phyloP scores from a whole-genome alignment of 352 stramenopile genomes.

The Phytophthora vignae region DNA sequence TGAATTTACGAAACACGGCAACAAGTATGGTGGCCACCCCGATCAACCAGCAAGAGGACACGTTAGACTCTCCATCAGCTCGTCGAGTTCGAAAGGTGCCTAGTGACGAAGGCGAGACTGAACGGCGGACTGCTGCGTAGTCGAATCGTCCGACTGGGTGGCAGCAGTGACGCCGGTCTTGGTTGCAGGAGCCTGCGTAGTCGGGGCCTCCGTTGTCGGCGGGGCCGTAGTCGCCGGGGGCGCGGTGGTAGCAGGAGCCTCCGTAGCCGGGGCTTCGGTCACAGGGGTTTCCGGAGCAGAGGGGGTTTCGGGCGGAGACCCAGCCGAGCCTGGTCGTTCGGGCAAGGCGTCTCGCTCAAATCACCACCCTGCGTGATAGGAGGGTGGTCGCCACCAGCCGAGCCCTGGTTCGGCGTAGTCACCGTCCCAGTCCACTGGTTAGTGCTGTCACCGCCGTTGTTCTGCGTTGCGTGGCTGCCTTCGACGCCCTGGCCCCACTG shows the following conservation, averaged over 20 bases:
- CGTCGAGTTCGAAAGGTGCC: not conserved
- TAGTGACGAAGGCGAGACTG: slow-evolving; percentile 32
- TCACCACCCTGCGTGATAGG: slow-evolving; percentile 9
- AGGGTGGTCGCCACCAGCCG: slow-evolving; percentile 1
- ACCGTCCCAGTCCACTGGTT: slow-evolving; percentile 28
- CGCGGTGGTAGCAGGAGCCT: slow-evolving; percentile 8
- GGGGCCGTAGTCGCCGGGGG: slow-evolving; percentile 2
- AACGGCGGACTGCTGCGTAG: slow-evolving; percentile 12
- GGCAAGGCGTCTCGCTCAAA: slow-evolving; percentile 13
- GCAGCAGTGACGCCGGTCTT: slow-evolving; percentile 24
- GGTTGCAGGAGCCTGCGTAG: not conserved
- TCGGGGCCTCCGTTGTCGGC: slow-evolving; percentile 7
- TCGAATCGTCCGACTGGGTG: slow-evolving; percentile 24
- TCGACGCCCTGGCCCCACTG: not conserved
- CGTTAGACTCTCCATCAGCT: no score
- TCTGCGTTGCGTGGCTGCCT: not conserved
- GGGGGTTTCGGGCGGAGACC: slow-evolving; percentile 5
- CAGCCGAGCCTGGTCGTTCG: slow-evolving; percentile 10
- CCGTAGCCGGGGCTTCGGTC: not conserved
- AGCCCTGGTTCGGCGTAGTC: slow-evolving; percentile 18
- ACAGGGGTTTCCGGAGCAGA: not conserved
- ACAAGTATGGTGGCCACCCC: no score
- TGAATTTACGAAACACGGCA: no score
- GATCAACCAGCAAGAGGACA: no score
- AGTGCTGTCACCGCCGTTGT: slow-evolving; percentile 3